Evolutionary conservation across 345 rosid genomes (phyloP).

Genomic region (Gossypium australe): DNA sequence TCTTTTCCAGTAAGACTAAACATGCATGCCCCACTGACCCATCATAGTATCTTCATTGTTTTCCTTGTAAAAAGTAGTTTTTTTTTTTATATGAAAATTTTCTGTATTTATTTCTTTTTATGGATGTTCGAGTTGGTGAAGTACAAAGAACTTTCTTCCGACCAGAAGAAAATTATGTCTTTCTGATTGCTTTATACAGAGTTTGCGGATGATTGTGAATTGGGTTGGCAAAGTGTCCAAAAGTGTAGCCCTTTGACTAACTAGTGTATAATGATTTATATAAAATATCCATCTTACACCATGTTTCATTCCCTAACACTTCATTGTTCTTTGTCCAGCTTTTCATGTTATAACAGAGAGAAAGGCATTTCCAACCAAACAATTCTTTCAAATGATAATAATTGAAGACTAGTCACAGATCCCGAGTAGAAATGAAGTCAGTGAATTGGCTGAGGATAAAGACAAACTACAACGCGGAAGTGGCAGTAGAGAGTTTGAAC

Average conservation of each 20-base stretch:
- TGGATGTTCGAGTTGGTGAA: slow-evolving; percentile 16
- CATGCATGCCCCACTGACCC: too few species aligned
- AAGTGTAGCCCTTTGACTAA: slow-evolving; percentile 21
- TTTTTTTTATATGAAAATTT: too few species aligned
- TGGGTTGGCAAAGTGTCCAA: slow-evolving; percentile 22
- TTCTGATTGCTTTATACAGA: slow-evolving; percentile 3
- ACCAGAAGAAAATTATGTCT: slow-evolving; percentile 14
- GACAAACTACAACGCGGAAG: neutral
- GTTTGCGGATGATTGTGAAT: slow-evolving; percentile 16
- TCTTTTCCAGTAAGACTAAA: too few species aligned
- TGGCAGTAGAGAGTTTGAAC: neutral
- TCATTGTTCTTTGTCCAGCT: neutral
- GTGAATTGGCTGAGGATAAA: neutral
- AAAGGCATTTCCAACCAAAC: slow-evolving; percentile 1
- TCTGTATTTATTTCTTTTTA: neutral
- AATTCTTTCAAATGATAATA: too few species aligned
- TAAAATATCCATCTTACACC: neutral
- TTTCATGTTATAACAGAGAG: neutral
- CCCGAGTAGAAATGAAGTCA: neutral
- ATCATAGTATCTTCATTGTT: too few species aligned
- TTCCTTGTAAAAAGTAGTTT: too few species aligned
- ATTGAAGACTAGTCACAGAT: neutral
- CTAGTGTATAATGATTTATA: neutral
- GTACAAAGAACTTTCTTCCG: slow-evolving; percentile 26
- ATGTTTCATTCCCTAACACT: neutral